phyloP scores from a whole-genome alignment of 768 basidiomycete genomes.

The Xerocomus potaroensis region DNA sequence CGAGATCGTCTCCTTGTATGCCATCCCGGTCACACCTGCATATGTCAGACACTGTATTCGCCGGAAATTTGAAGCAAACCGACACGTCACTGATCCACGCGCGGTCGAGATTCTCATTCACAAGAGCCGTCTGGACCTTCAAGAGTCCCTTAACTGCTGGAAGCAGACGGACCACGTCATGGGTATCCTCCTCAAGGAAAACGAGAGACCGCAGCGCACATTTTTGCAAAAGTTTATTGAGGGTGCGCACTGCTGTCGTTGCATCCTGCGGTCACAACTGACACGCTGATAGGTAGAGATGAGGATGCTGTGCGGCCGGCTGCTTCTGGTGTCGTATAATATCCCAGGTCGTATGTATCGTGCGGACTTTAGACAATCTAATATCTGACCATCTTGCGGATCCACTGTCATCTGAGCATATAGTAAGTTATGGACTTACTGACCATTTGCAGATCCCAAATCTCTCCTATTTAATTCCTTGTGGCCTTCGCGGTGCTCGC shows the following conservation, averaged over 20 bases:
- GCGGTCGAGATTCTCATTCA: constrained; percentile 83
- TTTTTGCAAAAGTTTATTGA: constrained; percentile 86
- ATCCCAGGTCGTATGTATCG: neutral
- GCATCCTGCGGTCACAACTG: neutral
- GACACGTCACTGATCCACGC: constrained; percentile 73
- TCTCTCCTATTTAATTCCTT: too few relatives aligned
- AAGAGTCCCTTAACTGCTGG: constrained; percentile 95
- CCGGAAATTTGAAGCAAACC: constrained; percentile 82
- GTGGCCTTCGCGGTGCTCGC: too few relatives aligned
- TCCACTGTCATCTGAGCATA: neutral
- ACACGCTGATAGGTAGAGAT: constrained; percentile 53
- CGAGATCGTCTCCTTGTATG: constrained; percentile 79
- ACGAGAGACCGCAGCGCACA: constrained; percentile 45
- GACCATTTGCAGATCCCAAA: neutral
- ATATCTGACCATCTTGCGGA: neutral
- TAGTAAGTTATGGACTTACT: neutral
- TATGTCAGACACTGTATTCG: constrained; percentile 80
- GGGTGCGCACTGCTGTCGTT: constrained; percentile 48
- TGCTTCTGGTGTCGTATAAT: constrained; percentile 42
- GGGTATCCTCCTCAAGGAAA: constrained; percentile 57
- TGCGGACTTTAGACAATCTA: constrained; percentile 4
- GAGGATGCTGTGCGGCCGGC: constrained; percentile 70
- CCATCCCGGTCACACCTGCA: constrained; percentile 72
- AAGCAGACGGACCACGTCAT: constrained; percentile 80
- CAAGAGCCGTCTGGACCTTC: constrained; percentile 83